Evolutionary conservation across 176 grass and related monocot species (phyloP), one percentile per base, ranked within the genome.

Genomic region (Musa acuminata): DNA sequence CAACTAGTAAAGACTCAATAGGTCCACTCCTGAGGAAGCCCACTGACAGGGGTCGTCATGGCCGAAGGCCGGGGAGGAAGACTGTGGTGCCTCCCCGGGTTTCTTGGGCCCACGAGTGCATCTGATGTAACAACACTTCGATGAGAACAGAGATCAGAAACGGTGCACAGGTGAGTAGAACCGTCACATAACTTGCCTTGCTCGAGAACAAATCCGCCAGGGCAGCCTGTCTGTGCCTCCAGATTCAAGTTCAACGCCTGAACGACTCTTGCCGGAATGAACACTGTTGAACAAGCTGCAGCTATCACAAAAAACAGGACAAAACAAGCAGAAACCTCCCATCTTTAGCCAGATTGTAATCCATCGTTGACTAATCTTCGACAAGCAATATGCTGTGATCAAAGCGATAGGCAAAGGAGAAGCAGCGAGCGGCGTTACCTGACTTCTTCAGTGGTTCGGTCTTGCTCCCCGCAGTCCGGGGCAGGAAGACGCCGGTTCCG

Each of bases 401-500:
- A 53, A 53, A 1, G 49, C 9, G 3, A 17, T 14, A 48, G 1
- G 0, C 48, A 19, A 21, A 1, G 25, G 25, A 26, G 43, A 10
- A 21, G 11, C 29, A 35, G 29, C 29, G 29, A 2, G 9, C 12
- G 4, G 43, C 3, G 11, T 23, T 27, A 85, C 83, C 71, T 49
- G 77, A 51, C 53, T 80, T 85, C 20, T 80, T 76, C 3, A 63
- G 52, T 8, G 77, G 51, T 3, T 51, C 53, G 25, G 63, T 9
- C 4, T 78, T 72, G 59, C 51, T 52, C 13, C 62, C 72, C 0
- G 72, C 21, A 8, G 67, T 51, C 13, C 72, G 63, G 35, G 83
- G 83, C 10, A 85, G 51, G 71, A 85, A 85, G 13, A 85, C 83
- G 3, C 83, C 83, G 25, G 83, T 85, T 8, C 83, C 83, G 23